These are phyloP conservation scores for Penicillium sp. DNA, from an alignment of 2,329 filamentous ascomycete genomes.

Conservation along the genomic window DNA sequence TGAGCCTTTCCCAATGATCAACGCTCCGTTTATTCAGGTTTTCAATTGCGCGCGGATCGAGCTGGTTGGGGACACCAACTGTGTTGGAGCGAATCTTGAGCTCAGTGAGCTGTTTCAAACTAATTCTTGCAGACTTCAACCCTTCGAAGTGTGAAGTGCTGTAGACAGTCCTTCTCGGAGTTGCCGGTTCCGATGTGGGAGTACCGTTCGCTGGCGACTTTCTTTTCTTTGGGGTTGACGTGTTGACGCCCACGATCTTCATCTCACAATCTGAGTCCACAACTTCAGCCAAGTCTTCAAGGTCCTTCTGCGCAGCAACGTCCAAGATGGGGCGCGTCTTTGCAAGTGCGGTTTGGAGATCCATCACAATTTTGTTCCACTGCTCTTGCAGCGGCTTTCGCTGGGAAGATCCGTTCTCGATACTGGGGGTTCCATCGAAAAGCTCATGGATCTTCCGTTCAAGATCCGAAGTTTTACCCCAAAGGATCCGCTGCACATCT, in stretches of 20 bases:
- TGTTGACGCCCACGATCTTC: not conserved
- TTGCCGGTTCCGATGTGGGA: not conserved
- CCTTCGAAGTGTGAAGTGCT: slow-evolving; percentile 17
- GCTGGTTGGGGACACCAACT: slow-evolving; percentile 52
- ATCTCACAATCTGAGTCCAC: slow-evolving; percentile 26
- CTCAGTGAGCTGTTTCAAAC: not conserved
- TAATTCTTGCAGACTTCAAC: slow-evolving; percentile 4
- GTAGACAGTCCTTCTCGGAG: not conserved
- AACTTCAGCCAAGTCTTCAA: slow-evolving; percentile 33
- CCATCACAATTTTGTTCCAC: slow-evolving; percentile 41
- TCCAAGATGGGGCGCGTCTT: slow-evolving; percentile 36
- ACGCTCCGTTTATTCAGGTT: slow-evolving; percentile 51
- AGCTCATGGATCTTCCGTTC: slow-evolving; percentile 46
- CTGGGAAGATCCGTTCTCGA: slow-evolving; percentile 9
- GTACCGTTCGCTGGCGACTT: slow-evolving; percentile 8
- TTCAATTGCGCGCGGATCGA: slow-evolving; percentile 54
- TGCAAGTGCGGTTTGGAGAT: slow-evolving; percentile 45
- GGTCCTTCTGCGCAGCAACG: slow-evolving; percentile 17
- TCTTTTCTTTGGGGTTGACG: slow-evolving; percentile 15
- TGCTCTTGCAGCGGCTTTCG: slow-evolving; percentile 36
- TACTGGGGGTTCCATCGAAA: slow-evolving; percentile 42
- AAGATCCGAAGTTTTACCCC: slow-evolving; percentile 52
- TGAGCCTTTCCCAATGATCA: slow-evolving; percentile 49
- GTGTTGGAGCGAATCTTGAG: slow-evolving; percentile 39
- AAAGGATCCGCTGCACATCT: slow-evolving; percentile 60